Base-by-base conservation (phyloP, 441 rosid species). In the Manihot esculenta region DNA sequence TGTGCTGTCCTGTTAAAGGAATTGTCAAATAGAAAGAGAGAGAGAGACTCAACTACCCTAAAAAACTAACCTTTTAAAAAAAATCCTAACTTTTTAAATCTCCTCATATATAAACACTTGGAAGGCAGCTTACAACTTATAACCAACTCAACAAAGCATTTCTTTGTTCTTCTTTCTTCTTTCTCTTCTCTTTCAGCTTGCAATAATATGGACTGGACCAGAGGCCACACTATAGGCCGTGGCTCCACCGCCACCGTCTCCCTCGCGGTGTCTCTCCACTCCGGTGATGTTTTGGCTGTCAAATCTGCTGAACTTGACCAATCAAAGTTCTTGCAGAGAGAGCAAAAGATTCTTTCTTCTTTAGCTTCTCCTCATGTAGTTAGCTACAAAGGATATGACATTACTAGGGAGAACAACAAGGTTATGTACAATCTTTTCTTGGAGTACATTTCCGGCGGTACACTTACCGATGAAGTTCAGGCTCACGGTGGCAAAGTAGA, bases 241-340 rank as follows among this genome's bases (percentile, higher is more conserved):
- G 93, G 94, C 84, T 87, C 97, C 72, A 79, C 94, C 0, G 94
- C 94, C 82, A 76, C 87, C 77, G 96, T 90, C 35, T 88, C 85
- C 65, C 68, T 86, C 35, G 94, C 94, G 72, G 79, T 82, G 41
- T 77, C 83, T 58, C 66, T 60, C 44, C 63, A 14, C 0, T 79
- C 92, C 67, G 86, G 81, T 42, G 80, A 81, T 6, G 63, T 80
- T 30, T 80, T 86, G 48, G 97, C 97, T 18, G 97, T 84, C 66
- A 92, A 92, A 77, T 86, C 91, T 0, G 75, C 84, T 45, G 84
- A 83, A 63, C 72, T 82, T 3, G 57, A 75, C n/a, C 77, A 66
- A 33, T 88, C 94, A 0, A 78, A 66, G 54, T 80, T 80, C 62
- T 68, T 92, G 59, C 91, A 84, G 44, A 83, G 84, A 65, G 96